phyloP scores from a whole-genome alignment of 192 early-diverging fungal genomes.

The Umbelopsis ramanniana region DNA sequence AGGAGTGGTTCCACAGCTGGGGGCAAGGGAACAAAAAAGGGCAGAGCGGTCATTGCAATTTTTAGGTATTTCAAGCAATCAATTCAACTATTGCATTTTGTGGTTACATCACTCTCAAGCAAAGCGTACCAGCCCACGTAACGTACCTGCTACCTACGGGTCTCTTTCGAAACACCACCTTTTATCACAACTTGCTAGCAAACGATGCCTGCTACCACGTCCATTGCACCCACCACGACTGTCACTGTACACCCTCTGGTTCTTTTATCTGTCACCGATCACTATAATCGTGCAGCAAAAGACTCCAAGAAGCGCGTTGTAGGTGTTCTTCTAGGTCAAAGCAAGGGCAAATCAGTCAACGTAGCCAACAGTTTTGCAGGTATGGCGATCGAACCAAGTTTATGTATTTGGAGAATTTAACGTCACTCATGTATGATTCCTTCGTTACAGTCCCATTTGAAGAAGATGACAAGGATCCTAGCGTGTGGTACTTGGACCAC shows the following conservation, averaged over 20 bases:
- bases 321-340: slow-evolving; percentile 94
- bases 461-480: slow-evolving; percentile 98
- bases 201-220: slow-evolving; percentile 46
- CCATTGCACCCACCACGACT: slow-evolving; percentile 50
- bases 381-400: slow-evolving; percentile 41
- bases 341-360: slow-evolving; percentile 85
- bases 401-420: too few relatives aligned
- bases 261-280: slow-evolving; percentile 97
- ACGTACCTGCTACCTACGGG: not conserved
- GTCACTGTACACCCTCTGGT: slow-evolving; percentile 98
- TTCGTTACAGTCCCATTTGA: slow-evolving; percentile 91
- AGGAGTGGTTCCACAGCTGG: not conserved
- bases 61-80: not conserved
- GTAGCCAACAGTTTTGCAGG: slow-evolving; percentile 98
- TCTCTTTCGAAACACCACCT: not conserved
- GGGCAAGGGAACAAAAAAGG: not conserved
- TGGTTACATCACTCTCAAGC: slow-evolving; percentile 12
- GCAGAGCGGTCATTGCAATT: not conserved
- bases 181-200: not conserved
- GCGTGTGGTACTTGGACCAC: slow-evolving; percentile 99
- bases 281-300: slow-evolving; percentile 95
- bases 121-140: not conserved
- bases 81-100: not conserved
- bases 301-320: slow-evolving; percentile 97
- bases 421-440: not conserved